Evolutionary conservation across 129 eudicot genomes (phyloP).

Genomic region (Flaveria trinervia): DNA sequence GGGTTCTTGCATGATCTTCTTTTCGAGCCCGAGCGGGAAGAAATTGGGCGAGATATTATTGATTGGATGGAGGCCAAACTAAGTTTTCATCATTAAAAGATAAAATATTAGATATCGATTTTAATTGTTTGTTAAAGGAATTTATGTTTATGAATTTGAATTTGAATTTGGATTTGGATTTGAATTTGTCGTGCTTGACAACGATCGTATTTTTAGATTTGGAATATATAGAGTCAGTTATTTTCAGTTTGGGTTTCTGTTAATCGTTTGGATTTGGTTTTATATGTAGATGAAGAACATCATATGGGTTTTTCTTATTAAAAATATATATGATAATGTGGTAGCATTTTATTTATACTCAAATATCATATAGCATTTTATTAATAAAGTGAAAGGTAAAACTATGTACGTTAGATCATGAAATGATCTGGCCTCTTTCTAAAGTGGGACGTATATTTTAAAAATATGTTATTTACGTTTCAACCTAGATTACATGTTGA

Average conservation of each 20-base stretch:
- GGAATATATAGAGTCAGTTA: no score
- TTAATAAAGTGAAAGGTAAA: no score
- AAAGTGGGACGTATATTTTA: no score
- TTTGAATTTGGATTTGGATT: background rate
- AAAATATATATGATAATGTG: no score
- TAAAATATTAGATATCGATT: constrained; percentile 35
- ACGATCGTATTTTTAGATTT: background rate
- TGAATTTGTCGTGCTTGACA: constrained; percentile 10
- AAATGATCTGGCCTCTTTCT: no score
- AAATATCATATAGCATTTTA: no score
- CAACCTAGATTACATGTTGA: no score
- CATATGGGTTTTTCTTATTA: background rate
- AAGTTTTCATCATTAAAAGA: constrained; percentile 23
- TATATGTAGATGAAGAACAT: background rate
- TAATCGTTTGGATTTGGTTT: background rate
- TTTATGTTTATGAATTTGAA: background rate
- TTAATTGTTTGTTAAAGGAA: constrained; percentile 18
- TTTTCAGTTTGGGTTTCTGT: background rate
- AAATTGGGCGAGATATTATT: constrained; percentile 84
- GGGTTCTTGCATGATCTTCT: constrained; percentile 95
- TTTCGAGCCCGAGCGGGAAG: constrained; percentile 94
- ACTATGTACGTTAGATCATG: no score
- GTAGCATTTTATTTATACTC: no score
- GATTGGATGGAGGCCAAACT: constrained; percentile 86
- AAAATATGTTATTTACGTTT: no score